phyloP scores from a whole-genome alignment of 106 monocot species.

The Dendrobium chrysotoxum region DNA sequence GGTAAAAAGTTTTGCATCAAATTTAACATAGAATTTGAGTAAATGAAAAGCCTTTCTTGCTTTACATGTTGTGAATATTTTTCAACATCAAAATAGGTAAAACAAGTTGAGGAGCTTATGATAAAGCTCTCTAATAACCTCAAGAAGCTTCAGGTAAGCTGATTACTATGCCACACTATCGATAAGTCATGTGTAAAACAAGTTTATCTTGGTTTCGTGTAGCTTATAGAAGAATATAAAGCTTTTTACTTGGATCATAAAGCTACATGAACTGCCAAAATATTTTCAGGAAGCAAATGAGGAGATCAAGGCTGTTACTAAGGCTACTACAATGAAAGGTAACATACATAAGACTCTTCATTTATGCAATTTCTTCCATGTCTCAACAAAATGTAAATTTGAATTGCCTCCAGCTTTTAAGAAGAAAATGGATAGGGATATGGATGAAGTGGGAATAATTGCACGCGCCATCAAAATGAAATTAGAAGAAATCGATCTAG shows the following conservation, averaged over 20 bases:
- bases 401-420: constrained; percentile 36
- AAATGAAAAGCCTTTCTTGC: neutral
- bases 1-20: constrained; percentile 11
- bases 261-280: neutral
- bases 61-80: neutral
- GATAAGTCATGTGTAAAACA: neutral
- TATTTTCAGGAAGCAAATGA: constrained; percentile 39
- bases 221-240: neutral
- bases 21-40: neutral
- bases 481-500: constrained; percentile 22
- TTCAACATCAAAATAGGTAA: constrained; percentile 20
- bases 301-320: constrained; percentile 44
- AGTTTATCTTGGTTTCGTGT: neutral
- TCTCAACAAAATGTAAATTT: neutral
- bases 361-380: neutral
- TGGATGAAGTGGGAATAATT: constrained; percentile 43
- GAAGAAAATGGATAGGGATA: constrained; percentile 50
- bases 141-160: constrained; percentile 44
- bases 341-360: neutral
- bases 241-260: neutral
- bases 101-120: constrained; percentile 30
- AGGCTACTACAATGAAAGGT: constrained; percentile 63
- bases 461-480: constrained; percentile 36
- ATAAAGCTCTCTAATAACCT: constrained; percentile 32
- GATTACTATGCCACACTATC: neutral